Evolutionary conservation across 305 asterid genomes (phyloP).

Genomic region (Nicotiana rustica): DNA sequence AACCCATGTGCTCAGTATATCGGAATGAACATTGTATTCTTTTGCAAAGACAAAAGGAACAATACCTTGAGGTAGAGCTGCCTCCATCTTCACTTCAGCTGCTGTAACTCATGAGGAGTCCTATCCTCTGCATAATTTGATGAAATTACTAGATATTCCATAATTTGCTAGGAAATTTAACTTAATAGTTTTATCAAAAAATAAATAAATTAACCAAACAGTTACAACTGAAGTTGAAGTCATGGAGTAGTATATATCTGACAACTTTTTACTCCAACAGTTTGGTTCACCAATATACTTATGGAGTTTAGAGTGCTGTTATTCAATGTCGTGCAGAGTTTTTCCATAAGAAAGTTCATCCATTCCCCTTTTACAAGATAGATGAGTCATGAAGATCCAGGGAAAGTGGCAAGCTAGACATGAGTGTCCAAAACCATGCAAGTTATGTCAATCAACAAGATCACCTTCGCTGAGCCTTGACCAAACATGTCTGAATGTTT

Average conservation of each 20-base stretch:
- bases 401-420: neutral
- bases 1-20: slow-evolving; percentile 95
- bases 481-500: neutral
- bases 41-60: slow-evolving; percentile 94
- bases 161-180: neutral
- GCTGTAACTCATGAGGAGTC: neutral
- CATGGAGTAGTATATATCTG: neutral
- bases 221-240: neutral
- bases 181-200: neutral
- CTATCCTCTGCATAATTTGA: neutral
- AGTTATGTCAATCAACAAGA: slow-evolving; percentile 17
- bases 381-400: slow-evolving; percentile 10
- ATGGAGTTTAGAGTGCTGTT: slow-evolving; percentile 7
- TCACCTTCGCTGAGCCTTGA: slow-evolving; percentile 11
- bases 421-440: slow-evolving; percentile 19
- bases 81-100: slow-evolving; percentile 45
- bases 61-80: slow-evolving; percentile 95
- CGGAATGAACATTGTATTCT: slow-evolving; percentile 92
- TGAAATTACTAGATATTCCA: neutral
- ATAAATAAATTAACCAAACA: neutral
- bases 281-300: slow-evolving; percentile 18
- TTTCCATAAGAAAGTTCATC: slow-evolving; percentile 5
- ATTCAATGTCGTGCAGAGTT: neutral
- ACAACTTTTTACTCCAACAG: slow-evolving; percentile 9
- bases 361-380: slow-evolving; percentile 18